A percentile compares a stretch with the other conserved stretches of the same genome.
Evolutionary conservation across 2,329 filamentous ascomycete genomes (phyloP).

Genomic region (Lasiodiplodia theobromae): DNA sequence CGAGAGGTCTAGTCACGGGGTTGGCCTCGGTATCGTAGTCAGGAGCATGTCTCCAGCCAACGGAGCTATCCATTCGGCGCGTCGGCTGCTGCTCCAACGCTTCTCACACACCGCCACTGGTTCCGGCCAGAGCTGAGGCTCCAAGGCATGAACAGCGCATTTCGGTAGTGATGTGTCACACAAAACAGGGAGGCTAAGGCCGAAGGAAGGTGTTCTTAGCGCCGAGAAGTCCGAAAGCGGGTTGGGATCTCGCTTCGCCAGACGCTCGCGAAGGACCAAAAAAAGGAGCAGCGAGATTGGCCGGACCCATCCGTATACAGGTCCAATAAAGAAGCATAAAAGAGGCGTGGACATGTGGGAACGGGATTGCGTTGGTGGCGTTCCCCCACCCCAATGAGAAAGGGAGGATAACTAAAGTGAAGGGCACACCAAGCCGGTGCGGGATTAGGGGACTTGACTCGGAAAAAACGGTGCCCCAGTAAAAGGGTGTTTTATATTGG

Average conservation of each 20-base stretch:
- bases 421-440: not conserved
- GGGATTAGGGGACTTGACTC: not conserved
- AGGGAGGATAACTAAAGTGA: not conserved
- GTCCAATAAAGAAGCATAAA: slow-evolving; percentile 23
- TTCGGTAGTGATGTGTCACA: not conserved
- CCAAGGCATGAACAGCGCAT: not conserved
- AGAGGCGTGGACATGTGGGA: not conserved
- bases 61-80: not conserved
- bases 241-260: slow-evolving; percentile 1
- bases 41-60: not conserved
- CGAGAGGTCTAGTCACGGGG: not conserved
- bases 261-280: not conserved
- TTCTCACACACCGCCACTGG: not conserved
- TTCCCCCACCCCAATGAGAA: not conserved
- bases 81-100: not conserved
- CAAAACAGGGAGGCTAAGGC: not conserved
- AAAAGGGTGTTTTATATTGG: slow-evolving; percentile 9
- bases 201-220: slow-evolving; percentile 2
- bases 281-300: slow-evolving; percentile 4
- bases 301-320: slow-evolving; percentile 14
- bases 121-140: not conserved
- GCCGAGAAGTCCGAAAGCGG: slow-evolving; percentile 17
- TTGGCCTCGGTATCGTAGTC: not conserved
- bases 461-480: not conserved
- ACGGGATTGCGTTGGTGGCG: slow-evolving; percentile 19